Conservation (phyloP, 169 alveolate genomes). For the Plasmodium vinckei region DNA sequence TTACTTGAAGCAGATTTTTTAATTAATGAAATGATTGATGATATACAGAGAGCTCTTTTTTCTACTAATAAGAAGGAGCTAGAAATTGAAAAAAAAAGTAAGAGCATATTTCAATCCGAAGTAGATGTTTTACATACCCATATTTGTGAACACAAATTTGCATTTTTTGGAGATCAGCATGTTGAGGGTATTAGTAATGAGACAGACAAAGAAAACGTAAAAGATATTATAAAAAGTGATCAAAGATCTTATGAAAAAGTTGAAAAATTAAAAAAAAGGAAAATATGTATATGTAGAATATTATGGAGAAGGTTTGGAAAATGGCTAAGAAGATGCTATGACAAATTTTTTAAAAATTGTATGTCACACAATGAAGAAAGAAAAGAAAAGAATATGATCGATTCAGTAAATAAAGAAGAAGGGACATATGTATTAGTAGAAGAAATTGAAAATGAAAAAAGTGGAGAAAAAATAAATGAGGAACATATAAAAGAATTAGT, state of each 20-base stretch:
- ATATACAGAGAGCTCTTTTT: slow-evolving; percentile 25
- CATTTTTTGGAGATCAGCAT: slow-evolving; percentile 1
- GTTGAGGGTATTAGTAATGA: background rate
- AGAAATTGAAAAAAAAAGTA: background rate
- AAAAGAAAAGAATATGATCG: too few relatives aligned
- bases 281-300: background rate
- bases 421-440: background rate
- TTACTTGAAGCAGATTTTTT: slow-evolving; percentile 8
- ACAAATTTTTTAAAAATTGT: too few relatives aligned
- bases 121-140: slow-evolving; percentile 9
- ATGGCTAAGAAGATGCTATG: too few relatives aligned
- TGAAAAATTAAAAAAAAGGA: background rate
- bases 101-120: background rate
- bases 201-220: background rate
- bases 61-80: background rate
- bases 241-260: background rate
- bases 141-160: background rate
- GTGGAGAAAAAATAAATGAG: background rate
- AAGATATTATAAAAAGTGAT: background rate
- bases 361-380: too few relatives aligned
- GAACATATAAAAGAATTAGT: slow-evolving; percentile 25
- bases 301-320: too few relatives aligned
- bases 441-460: background rate
- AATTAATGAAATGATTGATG: slow-evolving; percentile 7
- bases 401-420: background rate